Conservation (phyloP, 306 rosid genomes). For the Begonia peltatifolia region DNA sequence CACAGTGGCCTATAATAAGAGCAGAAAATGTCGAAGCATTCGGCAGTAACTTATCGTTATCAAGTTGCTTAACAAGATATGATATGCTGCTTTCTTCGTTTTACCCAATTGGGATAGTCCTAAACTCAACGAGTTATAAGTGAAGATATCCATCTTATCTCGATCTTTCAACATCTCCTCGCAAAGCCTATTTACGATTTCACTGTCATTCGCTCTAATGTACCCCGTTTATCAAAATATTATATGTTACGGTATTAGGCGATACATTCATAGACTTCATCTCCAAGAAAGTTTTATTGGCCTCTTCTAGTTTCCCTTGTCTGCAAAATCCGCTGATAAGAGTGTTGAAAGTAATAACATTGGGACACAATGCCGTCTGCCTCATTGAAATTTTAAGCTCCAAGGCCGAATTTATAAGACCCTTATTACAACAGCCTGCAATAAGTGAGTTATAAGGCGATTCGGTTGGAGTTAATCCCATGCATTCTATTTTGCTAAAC, state of each 20-base stretch:
- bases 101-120: slow-evolving; percentile 73
- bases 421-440: slow-evolving; percentile 58
- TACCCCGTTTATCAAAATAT: slow-evolving; percentile 59
- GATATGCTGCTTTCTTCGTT: slow-evolving; percentile 67
- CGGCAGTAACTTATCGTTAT: slow-evolving; percentile 42
- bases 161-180: slow-evolving; percentile 59
- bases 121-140: slow-evolving; percentile 67
- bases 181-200: slow-evolving; percentile 40
- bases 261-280: slow-evolving; percentile 51
- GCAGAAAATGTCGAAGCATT: slow-evolving; percentile 69
- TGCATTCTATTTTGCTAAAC: slow-evolving; percentile 40
- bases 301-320: slow-evolving; percentile 54
- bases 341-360: slow-evolving; percentile 56
- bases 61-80: slow-evolving; percentile 53
- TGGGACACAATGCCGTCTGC: slow-evolving; percentile 34
- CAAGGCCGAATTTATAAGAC: slow-evolving; percentile 41
- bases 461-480: slow-evolving; percentile 55
- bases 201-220: slow-evolving; percentile 40
- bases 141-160: slow-evolving; percentile 55
- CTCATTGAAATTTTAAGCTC: slow-evolving; percentile 43
- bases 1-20: slow-evolving; percentile 56
- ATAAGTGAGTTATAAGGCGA: slow-evolving; percentile 55
- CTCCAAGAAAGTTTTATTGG: slow-evolving; percentile 43
- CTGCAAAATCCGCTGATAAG: slow-evolving; percentile 63
- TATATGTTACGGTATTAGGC: slow-evolving; percentile 58